These are phyloP conservation scores for Parasitella parasitica DNA, from an alignment of 371 early-diverging fungal species.

Conservation along the genomic window DNA sequence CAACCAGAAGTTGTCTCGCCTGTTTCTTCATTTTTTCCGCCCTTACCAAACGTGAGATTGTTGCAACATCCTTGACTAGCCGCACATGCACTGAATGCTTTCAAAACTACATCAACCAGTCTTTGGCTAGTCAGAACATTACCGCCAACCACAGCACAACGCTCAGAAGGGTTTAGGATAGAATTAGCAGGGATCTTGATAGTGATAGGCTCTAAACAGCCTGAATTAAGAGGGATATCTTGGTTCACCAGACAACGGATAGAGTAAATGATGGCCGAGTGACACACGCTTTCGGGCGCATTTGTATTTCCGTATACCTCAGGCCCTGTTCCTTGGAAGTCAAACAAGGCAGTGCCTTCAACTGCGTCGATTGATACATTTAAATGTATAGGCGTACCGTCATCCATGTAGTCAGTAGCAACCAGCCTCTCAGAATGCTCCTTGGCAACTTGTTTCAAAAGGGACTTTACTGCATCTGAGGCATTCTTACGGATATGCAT, in stretches of 20 bases:
- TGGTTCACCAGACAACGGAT: constrained; percentile 84
- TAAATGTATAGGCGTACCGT: constrained; percentile 86
- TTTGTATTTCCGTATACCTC: constrained; percentile 80
- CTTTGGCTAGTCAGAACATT: constrained; percentile 96
- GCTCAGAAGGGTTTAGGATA: constrained; percentile 77
- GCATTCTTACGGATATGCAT: constrained; percentile 83
- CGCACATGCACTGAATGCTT: constrained; percentile 89
- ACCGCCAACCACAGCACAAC: constrained; percentile 95
- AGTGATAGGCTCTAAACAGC: constrained; percentile 84
- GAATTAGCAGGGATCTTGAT: constrained; percentile 78
- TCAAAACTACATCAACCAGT: constrained; percentile 88
- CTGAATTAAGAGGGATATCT: constrained; percentile 95
- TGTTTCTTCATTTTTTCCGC: constrained; percentile 54
- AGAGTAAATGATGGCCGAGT: constrained; percentile 94
- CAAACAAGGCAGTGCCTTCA: constrained; percentile 82
- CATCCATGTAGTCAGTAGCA: constrained; percentile 90
- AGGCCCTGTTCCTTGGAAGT: constrained; percentile 89
- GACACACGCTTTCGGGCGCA: constrained; percentile 65
- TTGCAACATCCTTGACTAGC: constrained; percentile 96
- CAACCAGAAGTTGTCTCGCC: constrained; percentile 67
- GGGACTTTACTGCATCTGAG: constrained; percentile 77
- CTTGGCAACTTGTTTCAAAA: constrained; percentile 63
- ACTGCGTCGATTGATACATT: constrained; percentile 70
- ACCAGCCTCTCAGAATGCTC: constrained; percentile 48
- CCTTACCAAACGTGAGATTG: constrained; percentile 93